These are phyloP conservation scores for Ophiostoma fasciatum DNA, from an alignment of 2,329 filamentous ascomycete species.

Conservation along the genomic window DNA sequence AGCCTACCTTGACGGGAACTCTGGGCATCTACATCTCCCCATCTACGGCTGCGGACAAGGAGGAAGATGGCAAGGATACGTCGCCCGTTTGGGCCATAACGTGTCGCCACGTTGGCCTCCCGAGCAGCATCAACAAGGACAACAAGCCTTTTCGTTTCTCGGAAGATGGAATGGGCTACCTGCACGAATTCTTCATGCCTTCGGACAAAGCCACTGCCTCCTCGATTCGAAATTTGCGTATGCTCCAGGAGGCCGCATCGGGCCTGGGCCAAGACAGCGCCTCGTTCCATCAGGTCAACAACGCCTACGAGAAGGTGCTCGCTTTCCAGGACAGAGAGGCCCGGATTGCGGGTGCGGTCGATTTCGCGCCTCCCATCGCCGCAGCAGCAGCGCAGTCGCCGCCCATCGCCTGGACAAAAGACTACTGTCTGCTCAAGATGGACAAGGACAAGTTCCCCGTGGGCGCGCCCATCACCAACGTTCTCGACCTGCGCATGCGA, in stretches of 20 bases:
- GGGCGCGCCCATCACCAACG: not conserved
- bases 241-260: not conserved
- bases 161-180: not conserved
- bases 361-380: not conserved
- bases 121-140: not conserved
- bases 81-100: not conserved
- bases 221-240: not conserved
- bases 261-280: not conserved
- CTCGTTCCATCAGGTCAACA: not conserved
- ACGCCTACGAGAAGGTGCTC: not conserved
- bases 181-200: not conserved
- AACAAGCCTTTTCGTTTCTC: not conserved
- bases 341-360: not conserved
- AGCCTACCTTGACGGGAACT: not conserved
- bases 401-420: not conserved
- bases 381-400: not conserved
- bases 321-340: not conserved
- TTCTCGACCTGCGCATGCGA: not conserved
- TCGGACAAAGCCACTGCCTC: not conserved
- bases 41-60: not conserved
- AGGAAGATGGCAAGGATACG: not conserved
- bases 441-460: not conserved
- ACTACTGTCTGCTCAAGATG: not conserved
- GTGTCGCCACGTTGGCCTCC: not conserved
- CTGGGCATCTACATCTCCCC: not conserved